phyloP scores from a whole-genome alignment of 169 alveolate species.

The Eimeria necatrix region DNA sequence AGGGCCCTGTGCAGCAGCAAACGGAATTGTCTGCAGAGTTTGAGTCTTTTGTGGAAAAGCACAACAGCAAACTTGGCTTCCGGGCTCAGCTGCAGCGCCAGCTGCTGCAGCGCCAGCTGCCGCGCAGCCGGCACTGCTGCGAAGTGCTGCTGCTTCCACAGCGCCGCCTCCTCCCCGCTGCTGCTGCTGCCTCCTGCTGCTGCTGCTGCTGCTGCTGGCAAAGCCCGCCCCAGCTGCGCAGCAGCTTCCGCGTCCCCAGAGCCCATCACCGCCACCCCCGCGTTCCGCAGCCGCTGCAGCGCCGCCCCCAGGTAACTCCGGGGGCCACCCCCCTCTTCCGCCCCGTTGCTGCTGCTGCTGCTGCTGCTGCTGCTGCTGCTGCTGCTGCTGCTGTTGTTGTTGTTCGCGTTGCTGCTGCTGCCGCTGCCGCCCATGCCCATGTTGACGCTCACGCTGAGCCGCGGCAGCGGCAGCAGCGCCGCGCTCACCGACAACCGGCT shows the following conservation, averaged over 20 bases:
- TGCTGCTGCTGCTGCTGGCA: not conserved
- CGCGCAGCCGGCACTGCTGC: constrained; percentile 56
- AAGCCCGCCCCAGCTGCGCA: not conserved
- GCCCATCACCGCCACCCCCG: not conserved
- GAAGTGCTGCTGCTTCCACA: constrained; percentile 24
- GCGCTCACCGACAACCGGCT: too few relatives aligned
- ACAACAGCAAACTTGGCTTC: constrained; percentile 8
- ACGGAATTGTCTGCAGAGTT: constrained; percentile 78
- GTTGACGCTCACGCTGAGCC: too few relatives aligned
- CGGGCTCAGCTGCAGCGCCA: not conserved
- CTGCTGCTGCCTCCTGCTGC: not conserved
- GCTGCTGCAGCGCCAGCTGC: not conserved
- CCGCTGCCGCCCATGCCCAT: too few relatives aligned
- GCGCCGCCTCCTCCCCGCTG: not conserved
- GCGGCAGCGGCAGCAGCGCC: too few relatives aligned
- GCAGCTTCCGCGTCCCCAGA: not conserved
- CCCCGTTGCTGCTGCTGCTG: constrained; percentile 41
- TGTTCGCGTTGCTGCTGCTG: not conserved
- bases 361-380: not conserved
- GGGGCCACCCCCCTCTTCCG: not conserved
- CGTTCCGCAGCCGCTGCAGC: constrained; percentile 25
- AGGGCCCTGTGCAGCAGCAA: constrained; percentile 79
- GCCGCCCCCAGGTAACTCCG: constrained; percentile 23
- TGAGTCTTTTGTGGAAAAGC: constrained; percentile 78
- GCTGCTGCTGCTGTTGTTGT: constrained; percentile 1